Evolutionary conservation across 106 monocot genomes (phyloP).

Genomic region (Acorus calamus): DNA sequence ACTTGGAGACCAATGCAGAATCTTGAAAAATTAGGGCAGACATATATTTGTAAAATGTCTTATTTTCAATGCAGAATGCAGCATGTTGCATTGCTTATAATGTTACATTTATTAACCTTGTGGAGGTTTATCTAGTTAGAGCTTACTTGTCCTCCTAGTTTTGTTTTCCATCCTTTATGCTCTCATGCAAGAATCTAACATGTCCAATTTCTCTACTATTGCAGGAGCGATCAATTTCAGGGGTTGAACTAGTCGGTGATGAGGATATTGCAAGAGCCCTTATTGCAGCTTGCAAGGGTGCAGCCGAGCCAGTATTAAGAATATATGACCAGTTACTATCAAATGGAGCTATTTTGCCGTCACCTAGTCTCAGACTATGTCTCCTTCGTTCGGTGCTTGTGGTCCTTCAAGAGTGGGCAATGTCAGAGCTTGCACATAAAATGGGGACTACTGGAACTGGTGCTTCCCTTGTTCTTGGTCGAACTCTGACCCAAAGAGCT

Average conservation of each 20-base stretch:
- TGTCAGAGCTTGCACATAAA: conserved; percentile 40
- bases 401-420: conserved; percentile 80
- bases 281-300: conserved; percentile 70
- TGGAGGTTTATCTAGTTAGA: no score
- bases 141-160: no score
- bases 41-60: no score
- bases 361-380: conserved; percentile 54
- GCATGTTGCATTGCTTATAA: no score
- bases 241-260: conserved; percentile 72
- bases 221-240: conserved; percentile 63
- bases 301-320: conserved; percentile 57
- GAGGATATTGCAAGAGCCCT: conserved; percentile 90
- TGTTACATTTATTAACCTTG: no score
- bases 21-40: no score
- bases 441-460: conserved; percentile 32
- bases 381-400: conserved; percentile 68
- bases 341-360: conserved; percentile 61
- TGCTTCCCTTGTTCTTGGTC: conserved; percentile 40
- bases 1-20: no score
- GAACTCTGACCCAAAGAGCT: conserved; percentile 22
- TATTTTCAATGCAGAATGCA: no score
- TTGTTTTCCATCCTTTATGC: no score
- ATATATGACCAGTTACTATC: conserved; percentile 80
- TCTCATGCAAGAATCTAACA: no score
- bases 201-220: no score